Base-by-base conservation (phyloP, 441 rosid species). In the Gossypium davidsonii region DNA sequence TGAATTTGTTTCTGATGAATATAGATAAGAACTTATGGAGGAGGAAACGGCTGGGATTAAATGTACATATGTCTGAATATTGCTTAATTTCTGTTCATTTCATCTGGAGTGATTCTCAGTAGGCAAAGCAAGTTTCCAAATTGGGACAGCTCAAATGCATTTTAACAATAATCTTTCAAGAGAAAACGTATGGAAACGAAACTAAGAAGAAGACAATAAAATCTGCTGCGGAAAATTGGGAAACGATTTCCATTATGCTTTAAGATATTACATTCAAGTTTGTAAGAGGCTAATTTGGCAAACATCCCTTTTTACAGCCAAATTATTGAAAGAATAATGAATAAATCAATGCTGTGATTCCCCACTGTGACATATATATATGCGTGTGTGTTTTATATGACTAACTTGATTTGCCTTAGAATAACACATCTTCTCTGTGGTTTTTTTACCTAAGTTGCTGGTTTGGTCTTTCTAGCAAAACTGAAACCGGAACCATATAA, bases 371-470 rank as follows among this genome's bases (percentile, higher is more conserved):
- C 66, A 6, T 23, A 23, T 48, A 23, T 46, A 23, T 48, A 23
- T 58, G 66, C 12, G 25, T 42, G 10, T 62, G 26, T 42, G 53
- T 59, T 37, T 52, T 52, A 73, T 78, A 65, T 71, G 23, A 21
- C 74, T 78, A 67, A 65, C 17, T 85, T 74, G 73, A 77, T 79
- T 67, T 60, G 66, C 72, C 78, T 74, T 75, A 20, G 60, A 72
- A 73, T 52, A 53, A 55, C 37, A 20, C 59, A 51, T 55, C 48
- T 37, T 73, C 75, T 69, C 71, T 72, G 78, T 14, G 53, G 15
- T 48, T n/a, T 49, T 37, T 57, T 58, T 48, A 14, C n/a, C 76
- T 37, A 57, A 23, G 52, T 72, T 46, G 58, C 72, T 66, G 76
- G 25, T 64, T 34, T 6, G 72, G n/a, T 65, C 75, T 76, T 64